Evolutionary conservation across 2,329 filamentous ascomycete species (phyloP).

Genomic region (Aureobasidium leucospermi): DNA sequence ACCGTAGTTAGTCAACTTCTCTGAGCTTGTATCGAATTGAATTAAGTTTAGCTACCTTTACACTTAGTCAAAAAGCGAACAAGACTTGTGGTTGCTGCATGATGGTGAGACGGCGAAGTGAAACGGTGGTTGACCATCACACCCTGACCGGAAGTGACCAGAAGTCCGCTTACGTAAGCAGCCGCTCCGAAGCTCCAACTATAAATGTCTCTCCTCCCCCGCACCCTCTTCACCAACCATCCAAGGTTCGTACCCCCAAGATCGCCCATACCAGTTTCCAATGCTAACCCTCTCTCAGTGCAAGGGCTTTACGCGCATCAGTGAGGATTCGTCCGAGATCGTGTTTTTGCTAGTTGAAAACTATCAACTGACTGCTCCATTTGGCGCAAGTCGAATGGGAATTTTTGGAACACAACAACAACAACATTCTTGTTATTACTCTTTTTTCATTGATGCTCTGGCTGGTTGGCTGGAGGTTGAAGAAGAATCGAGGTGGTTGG

Average conservation of each 20-base stretch:
- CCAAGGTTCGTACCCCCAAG: neutral
- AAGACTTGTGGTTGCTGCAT: too few relatives aligned
- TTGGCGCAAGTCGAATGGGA: too few relatives aligned
- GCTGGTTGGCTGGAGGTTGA: too few relatives aligned
- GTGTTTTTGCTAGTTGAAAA: conserved; percentile 89
- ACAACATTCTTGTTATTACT: too few relatives aligned
- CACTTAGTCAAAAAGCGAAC: too few relatives aligned
- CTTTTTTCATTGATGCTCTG: too few relatives aligned
- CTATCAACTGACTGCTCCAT: conserved; percentile 48
- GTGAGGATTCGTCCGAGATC: conserved; percentile 83
- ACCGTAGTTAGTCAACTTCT: too few relatives aligned
- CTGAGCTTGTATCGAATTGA: too few relatives aligned
- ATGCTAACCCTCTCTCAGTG: neutral
- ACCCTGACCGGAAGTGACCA: neutral
- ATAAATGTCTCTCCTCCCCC: neutral
- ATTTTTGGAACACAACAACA: too few relatives aligned
- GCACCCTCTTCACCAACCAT: neutral
- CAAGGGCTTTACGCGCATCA: conserved; percentile 30
- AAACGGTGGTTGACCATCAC: neutral
- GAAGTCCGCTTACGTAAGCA: neutral
- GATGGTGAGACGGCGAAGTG: neutral
- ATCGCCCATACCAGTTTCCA: neutral
- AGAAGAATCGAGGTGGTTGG: too few relatives aligned
- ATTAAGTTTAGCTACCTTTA: too few relatives aligned
- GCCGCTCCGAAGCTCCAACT: neutral